These are phyloP conservation scores for Sicyos edulis DNA, from an alignment of 306 rosid genomes.

Conservation along the genomic window DNA sequence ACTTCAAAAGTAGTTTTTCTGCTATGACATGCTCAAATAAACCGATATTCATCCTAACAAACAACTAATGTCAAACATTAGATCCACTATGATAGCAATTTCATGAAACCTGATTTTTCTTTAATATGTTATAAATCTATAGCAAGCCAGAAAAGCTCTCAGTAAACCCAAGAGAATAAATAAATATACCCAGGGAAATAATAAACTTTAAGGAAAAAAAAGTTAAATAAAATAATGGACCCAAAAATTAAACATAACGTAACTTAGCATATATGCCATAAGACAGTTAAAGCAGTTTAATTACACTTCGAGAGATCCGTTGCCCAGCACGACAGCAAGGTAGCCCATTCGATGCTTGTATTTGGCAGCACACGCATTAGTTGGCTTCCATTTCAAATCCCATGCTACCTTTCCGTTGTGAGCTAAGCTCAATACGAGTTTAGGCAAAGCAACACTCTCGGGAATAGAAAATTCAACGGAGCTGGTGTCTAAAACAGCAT, in stretches of 20 bases:
- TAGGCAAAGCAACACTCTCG: slow-evolving; percentile 54
- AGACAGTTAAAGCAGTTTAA: slow-evolving; percentile 31
- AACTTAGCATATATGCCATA: slow-evolving; percentile 2
- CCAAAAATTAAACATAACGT: neutral
- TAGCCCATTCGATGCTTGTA: slow-evolving; percentile 71
- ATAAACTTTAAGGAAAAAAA: slow-evolving; percentile 21
- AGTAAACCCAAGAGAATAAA: neutral
- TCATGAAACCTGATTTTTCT: neutral
- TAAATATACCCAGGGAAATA: neutral
- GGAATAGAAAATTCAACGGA: slow-evolving; percentile 38
- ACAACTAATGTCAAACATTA: neutral
- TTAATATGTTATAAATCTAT: neutral
- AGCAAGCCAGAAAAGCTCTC: slow-evolving; percentile 8
- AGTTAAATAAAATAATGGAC: neutral
- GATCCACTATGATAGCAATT: neutral
- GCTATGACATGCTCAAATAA: slow-evolving; percentile 2
- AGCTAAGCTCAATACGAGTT: slow-evolving; percentile 66
- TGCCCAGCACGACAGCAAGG: slow-evolving; percentile 89
- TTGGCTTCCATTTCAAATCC: slow-evolving; percentile 96
- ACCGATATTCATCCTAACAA: neutral
- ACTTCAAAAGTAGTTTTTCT: slow-evolving; percentile 5
- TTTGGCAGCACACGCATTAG: slow-evolving; percentile 28
- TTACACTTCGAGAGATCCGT: slow-evolving; percentile 94
- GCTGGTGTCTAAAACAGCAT: slow-evolving; percentile 20
- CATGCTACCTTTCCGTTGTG: slow-evolving; percentile 96